A percentile compares a stretch with the other conserved stretches of the same genome.
Evolutionary conservation across 331 rosid species (phyloP).

Genomic region (Prunus yedoensis): DNA sequence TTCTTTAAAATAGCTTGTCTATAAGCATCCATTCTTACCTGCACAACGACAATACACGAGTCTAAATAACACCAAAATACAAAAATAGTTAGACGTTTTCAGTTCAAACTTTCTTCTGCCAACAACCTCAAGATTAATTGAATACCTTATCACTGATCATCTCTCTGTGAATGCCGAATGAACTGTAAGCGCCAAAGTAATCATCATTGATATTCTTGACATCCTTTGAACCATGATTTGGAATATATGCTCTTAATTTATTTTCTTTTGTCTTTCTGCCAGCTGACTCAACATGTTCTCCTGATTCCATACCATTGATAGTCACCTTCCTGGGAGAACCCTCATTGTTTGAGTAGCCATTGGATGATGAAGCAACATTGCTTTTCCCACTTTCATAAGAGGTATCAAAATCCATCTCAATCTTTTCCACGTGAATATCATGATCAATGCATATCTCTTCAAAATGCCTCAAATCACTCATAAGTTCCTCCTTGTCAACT

Average conservation of each 20-base stretch:
- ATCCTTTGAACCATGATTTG: conserved; percentile 44
- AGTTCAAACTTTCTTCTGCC: neutral
- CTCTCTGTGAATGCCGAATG: conserved; percentile 93
- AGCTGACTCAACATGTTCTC: conserved; percentile 29
- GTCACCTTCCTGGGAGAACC: conserved; percentile 37
- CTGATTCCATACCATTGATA: conserved; percentile 32
- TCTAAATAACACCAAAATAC: conserved; percentile 1
- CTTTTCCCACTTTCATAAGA: conserved; percentile 22
- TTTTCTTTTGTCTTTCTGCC: conserved; percentile 34
- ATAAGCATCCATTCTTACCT: conserved; percentile 93
- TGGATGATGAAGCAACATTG: conserved; percentile 34
- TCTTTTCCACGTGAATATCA: conserved; percentile 30
- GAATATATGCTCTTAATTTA: conserved; percentile 37
- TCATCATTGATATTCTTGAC: conserved; percentile 66
- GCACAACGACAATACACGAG: conserved; percentile 18
- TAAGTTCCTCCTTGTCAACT: conserved; percentile 46
- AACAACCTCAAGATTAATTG: neutral
- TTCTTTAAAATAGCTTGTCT: conserved; percentile 76
- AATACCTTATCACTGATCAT: conserved; percentile 93
- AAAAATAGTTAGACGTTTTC: neutral
- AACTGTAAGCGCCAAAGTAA: conserved; percentile 88
- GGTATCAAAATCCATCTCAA: conserved; percentile 18
- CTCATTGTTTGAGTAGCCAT: conserved; percentile 27
- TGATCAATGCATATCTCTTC: conserved; percentile 31
- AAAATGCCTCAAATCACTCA: conserved; percentile 42